Conservation (phyloP, 2,329 filamentous ascomycete genomes). For the Aspergillus vadensis region DNA sequence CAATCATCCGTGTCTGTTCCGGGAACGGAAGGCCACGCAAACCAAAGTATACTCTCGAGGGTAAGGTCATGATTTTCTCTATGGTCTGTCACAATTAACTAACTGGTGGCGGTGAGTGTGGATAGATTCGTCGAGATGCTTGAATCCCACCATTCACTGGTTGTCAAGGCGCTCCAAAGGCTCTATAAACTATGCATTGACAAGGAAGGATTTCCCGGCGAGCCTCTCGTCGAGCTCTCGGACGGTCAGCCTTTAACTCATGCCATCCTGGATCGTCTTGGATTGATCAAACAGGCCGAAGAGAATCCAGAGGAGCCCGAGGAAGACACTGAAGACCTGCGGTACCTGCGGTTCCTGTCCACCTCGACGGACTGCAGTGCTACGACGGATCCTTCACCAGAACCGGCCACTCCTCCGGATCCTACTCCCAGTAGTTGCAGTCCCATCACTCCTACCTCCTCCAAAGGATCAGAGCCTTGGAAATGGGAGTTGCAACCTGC, state of each 20-base stretch:
- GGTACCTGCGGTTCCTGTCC: conserved; percentile 39
- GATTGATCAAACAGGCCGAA: conserved; percentile 48
- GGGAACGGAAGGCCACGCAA: conserved; percentile 47
- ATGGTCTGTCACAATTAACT: conserved; percentile 3
- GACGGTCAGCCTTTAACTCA: conserved; percentile 47
- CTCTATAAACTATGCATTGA: conserved; percentile 45
- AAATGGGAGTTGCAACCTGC: conserved; percentile 34
- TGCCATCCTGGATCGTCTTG: conserved; percentile 45
- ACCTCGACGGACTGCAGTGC: conserved; percentile 41
- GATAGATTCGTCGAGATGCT: conserved; percentile 49
- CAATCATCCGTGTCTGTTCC: conserved; percentile 48
- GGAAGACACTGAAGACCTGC: conserved; percentile 39
- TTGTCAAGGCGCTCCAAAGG: conserved; percentile 46
- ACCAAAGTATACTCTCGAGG: conserved; percentile 49
- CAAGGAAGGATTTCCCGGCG: conserved; percentile 47
- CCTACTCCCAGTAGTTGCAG: conserved; percentile 29
- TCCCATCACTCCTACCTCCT: conserved; percentile 22
- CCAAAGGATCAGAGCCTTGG: conserved; percentile 21
- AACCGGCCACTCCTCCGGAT: conserved; percentile 38
- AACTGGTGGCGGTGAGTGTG: conserved; percentile 2
- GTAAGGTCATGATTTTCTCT: conserved; percentile 27
- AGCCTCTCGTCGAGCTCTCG: conserved; percentile 41
- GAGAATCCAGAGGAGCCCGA: conserved; percentile 40
- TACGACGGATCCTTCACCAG: conserved; percentile 42
- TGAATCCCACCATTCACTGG: conserved; percentile 46